Base-by-base conservation (phyloP, 805 yeast species). In the Candida silvicultrix region DNA sequence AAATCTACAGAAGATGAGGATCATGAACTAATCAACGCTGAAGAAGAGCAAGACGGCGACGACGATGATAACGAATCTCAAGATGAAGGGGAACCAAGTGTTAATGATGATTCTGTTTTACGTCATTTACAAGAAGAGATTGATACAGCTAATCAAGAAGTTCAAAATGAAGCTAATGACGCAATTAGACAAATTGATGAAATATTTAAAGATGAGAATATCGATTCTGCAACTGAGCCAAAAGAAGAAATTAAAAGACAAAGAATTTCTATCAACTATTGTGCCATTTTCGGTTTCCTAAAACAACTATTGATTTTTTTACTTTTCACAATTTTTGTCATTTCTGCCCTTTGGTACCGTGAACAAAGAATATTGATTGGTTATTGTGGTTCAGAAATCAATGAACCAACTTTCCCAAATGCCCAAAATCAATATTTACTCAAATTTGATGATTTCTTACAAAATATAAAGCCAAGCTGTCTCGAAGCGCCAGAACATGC, bases 401-500 rank as follows among this genome's bases (percentile, higher is more conserved):
- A 69, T 49, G 64, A 66, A 41, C 71, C 74, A 18, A 69, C 75
- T 6, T 64, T 76, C 44, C 59, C 58, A 21, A 58, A 53, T 16
- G 40, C 55, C 9, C 54, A 60, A 5, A 64, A 66, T 28, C 56
- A 63, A 0, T 56, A 62, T 40, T 48, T 78, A 23, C 52, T 62
- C 4, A 42, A 54, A 10, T 34, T 73, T 10, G 86, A 84, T 37
- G 55, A 63, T 0, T 64, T 68, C 46, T 62, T 85, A 46, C 77
- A 75, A 42, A 47, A 58, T 0, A 60, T 74, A 42, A 73, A 74
- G 42, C 95, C 95, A 2, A 40, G 53, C 0, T 92, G 99, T 66
- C 66, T 76, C 4, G 77, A 77, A 22, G 92, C 98, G 60, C 97
- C 98, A 2, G 75, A 72, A 4, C 82, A 90, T 65, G 94, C 90